Percentiles rank a stretch among this genome's conserved stretches.
Conservation (phyloP, 441 rosid genomes). For the Brassica hybrid region DNA sequence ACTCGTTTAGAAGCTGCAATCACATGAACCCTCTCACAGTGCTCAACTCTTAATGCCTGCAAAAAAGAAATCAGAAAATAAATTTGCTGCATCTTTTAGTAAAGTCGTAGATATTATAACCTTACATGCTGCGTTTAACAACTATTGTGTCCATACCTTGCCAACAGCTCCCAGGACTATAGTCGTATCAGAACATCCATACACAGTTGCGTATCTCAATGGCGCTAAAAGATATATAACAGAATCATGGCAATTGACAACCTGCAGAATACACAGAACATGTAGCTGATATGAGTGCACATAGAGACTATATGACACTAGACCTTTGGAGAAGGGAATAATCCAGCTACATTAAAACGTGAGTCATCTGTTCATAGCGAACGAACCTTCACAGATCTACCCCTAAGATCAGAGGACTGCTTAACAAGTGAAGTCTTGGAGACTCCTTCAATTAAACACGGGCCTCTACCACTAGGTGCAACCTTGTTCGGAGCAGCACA, state of each 20-base stretch:
- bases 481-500: conserved; percentile 70
- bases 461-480: conserved; percentile 66
- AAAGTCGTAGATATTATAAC: too few relatives aligned
- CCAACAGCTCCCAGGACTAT: conserved; percentile 99
- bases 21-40: conserved; percentile 98
- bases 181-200: conserved; percentile 97
- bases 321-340: too few relatives aligned
- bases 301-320: too few relatives aligned
- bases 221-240: conserved; percentile 93
- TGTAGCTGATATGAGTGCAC: too few relatives aligned
- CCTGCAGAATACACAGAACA: conserved; percentile 45
- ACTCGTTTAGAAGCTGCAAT: conserved; percentile 86
- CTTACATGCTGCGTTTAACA: too few relatives aligned
- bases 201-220: conserved; percentile 85
- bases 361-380: too few relatives aligned
- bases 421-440: conserved; percentile 89
- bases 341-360: too few relatives aligned
- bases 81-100: too few relatives aligned
- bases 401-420: conserved; percentile 87
- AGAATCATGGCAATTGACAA: conserved; percentile 96
- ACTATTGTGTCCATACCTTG: conserved; percentile 55
- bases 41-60: conserved; percentile 94
- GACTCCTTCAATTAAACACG: conserved; percentile 88
- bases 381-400: conserved; percentile 95
- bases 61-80: conserved; percentile 23